Evolutionary conservation across 179 eudicot genomes (phyloP).

Genomic region (Pouteria campechiana): DNA sequence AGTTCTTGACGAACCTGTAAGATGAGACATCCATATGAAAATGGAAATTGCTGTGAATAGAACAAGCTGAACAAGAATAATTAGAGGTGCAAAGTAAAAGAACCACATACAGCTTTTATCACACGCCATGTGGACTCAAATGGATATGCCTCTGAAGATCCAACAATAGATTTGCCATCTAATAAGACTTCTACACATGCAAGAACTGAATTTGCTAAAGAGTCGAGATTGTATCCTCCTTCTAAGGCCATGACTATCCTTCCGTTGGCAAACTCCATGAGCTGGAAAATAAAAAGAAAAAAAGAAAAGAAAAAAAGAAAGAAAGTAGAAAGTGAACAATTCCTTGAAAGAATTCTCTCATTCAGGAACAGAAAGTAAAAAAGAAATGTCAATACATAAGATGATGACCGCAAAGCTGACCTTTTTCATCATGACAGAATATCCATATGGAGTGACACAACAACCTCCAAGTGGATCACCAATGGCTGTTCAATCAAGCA

Average conservation of each 20-base stretch:
- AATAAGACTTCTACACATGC: slow-evolving; percentile 88
- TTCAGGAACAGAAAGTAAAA: background rate
- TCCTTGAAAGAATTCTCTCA: no score
- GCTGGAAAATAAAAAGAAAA: slow-evolving; percentile 27
- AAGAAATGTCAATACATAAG: background rate
- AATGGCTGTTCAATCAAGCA: slow-evolving; percentile 41
- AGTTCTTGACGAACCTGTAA: slow-evolving; percentile 69
- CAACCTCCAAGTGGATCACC: slow-evolving; percentile 99
- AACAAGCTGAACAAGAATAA: background rate
- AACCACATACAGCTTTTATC: slow-evolving; percentile 47
- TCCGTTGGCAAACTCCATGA: slow-evolving; percentile 87
- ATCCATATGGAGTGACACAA: slow-evolving; percentile 75
- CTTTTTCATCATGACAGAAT: slow-evolving; percentile 75
- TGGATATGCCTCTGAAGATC: slow-evolving; percentile 64
- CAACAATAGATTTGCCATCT: slow-evolving; percentile 50
- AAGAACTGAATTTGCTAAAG: slow-evolving; percentile 66
- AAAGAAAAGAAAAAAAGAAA: slow-evolving; percentile 2
- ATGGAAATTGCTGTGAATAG: no score
- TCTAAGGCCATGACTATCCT: slow-evolving; percentile 85
- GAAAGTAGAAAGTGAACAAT: no score
- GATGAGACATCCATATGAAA: no score
- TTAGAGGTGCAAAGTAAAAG: background rate
- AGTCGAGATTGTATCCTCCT: slow-evolving; percentile 92
- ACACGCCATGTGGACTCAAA: slow-evolving; percentile 93
- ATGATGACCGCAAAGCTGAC: slow-evolving; percentile 19